A percentile compares a stretch with the other conserved stretches of the same genome.
These are phyloP conservation scores for Abrus pulchellus DNA, from an alignment of 306 rosid genomes.

Conservation along the genomic window DNA sequence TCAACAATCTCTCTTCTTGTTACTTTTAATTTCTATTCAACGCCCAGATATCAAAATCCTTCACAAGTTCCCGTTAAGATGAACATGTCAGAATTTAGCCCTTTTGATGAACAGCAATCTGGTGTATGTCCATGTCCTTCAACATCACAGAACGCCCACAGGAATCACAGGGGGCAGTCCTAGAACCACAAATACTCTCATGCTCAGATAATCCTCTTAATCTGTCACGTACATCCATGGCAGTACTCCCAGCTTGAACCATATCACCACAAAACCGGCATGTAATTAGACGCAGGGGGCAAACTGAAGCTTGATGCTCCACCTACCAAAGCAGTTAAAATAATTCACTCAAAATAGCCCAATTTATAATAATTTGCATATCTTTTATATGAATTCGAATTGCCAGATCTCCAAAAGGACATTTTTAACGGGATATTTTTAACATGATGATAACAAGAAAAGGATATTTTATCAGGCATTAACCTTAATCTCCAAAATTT, in stretches of 20 bases:
- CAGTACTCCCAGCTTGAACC: slow-evolving; percentile 94
- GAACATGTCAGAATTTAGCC: slow-evolving; percentile 54
- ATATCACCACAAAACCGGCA: slow-evolving; percentile 97
- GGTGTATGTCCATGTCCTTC: slow-evolving; percentile 99
- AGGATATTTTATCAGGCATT: not conserved
- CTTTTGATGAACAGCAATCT: slow-evolving; percentile 90
- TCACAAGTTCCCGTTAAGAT: not conserved
- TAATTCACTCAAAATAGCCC: not conserved
- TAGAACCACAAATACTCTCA: slow-evolving; percentile 94
- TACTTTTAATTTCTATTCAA: not conserved
- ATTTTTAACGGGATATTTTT: no score
- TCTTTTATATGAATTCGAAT: slow-evolving; percentile 31
- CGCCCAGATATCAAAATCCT: not conserved
- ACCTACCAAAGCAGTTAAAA: slow-evolving; percentile 62
- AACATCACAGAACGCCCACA: slow-evolving; percentile 98
- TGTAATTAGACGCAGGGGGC: slow-evolving; percentile 79
- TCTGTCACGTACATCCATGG: slow-evolving; percentile 80
- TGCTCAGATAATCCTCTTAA: slow-evolving; percentile 90
- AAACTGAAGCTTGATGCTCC: slow-evolving; percentile 78
- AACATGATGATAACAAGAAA: no score
- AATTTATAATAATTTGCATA: slow-evolving; percentile 10
- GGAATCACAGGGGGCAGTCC: slow-evolving; percentile 96
- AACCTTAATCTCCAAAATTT: not conserved
- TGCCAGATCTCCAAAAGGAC: not conserved
- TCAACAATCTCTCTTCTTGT: slow-evolving; percentile 11